Evolutionary conservation across 2,329 filamentous ascomycete genomes (phyloP), one percentile per base, ranked within the genome.

Genomic region (Ophiostoma pallidulum): DNA sequence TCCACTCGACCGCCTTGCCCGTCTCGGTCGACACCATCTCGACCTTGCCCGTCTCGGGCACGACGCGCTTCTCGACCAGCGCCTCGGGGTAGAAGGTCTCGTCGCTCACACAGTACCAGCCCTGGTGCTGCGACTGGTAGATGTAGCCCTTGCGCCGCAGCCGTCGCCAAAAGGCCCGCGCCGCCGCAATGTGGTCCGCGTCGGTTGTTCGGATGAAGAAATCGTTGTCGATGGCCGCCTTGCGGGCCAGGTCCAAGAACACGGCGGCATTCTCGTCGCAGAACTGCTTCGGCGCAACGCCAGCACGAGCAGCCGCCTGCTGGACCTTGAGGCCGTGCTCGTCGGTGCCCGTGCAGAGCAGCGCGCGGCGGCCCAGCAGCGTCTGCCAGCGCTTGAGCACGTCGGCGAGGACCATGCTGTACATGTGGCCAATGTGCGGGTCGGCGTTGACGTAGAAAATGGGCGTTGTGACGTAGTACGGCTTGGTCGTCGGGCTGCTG

Each of bases 381-480:
- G 78, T 70, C 61, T 94, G 80, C 88, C 89, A 98, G 67, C 92
- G 77, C 66, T 97, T 98, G 56, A 95, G 69, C 45, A 95, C 82
- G 65, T 98, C 92, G 54, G 87, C 75, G 38, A 98, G 75, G 58
- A 97, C 74, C 80, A 97, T 90, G 36, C 85, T 87, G 64, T 95
- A 97, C 51, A 98, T 73, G 66, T 98, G 92, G 38, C 92, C 92
- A 53, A 97, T 80, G 69, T 98, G 92, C 43, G 92, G 92, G 39
- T 87, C 89, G 47, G 90, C 87, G 76, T 98, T 98, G 69, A 98
- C 92, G 66, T 98, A 98, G 71, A 97, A 98, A 50, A 98, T 98
- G 3, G 92, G 92, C 8, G 89, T 94, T 5, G 92, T 97, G 59
- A 95, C 74, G 71, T 97, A 98, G 70, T 84, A 96, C 8, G 91